These are phyloP conservation scores for Bryoerythrophyllum caledonicum DNA, from an alignment of 225 moss, liverwort and hornwort species.

Conservation along the genomic window DNA sequence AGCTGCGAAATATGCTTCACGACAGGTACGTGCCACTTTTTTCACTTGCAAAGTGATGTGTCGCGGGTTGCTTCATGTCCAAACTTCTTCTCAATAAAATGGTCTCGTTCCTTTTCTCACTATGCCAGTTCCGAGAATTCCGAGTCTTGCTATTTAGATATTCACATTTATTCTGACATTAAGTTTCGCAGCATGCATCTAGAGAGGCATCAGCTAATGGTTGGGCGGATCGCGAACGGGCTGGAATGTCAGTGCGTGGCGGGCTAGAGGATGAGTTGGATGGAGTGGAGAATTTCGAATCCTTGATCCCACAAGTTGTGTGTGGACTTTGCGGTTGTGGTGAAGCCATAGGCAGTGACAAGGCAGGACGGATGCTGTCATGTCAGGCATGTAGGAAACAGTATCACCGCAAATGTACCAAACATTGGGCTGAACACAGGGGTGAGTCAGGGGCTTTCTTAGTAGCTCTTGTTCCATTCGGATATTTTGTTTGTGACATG, in stretches of 20 bases:
- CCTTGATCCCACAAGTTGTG: slow-evolving; percentile 59
- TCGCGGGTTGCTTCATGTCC: not conserved
- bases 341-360: slow-evolving; percentile 67
- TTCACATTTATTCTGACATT: slow-evolving; percentile 28
- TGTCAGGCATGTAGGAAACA: slow-evolving; percentile 78
- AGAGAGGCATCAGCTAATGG: slow-evolving; percentile 53
- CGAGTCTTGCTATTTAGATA: slow-evolving; percentile 1
- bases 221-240: slow-evolving; percentile 52
- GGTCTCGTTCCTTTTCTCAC: not conserved
- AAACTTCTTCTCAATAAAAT: not conserved
- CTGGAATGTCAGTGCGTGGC: slow-evolving; percentile 41
- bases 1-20: slow-evolving; percentile 52
- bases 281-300: slow-evolving; percentile 52
- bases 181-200: slow-evolving; percentile 56
- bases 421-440: slow-evolving; percentile 86
- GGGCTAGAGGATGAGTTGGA: slow-evolving; percentile 38
- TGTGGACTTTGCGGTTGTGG: slow-evolving; percentile 80
- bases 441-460: slow-evolving; percentile 40
- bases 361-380: slow-evolving; percentile 82
- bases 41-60: not conserved
- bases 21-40: slow-evolving; percentile 49
- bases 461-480: not conserved
- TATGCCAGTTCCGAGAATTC: not conserved
- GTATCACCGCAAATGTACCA: slow-evolving; percentile 88
- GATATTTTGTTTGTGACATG: not conserved